Conservation (phyloP, 164 flowering plant genomes). For the Liquidambar formosana region DNA sequence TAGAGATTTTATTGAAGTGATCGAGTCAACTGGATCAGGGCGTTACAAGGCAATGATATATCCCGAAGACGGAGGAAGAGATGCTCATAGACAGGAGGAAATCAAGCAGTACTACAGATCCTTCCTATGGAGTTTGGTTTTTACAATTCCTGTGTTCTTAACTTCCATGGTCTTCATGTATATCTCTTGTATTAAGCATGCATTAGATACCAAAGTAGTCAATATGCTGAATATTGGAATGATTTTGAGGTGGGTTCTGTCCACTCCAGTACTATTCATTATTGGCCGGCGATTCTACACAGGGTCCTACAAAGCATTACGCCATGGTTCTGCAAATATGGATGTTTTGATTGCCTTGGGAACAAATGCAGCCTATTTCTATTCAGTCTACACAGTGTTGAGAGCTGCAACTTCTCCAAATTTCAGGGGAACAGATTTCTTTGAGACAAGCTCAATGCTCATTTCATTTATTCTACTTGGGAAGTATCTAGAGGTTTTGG, state of each 20-base stretch:
- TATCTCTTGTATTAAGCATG: slow-evolving; percentile 54
- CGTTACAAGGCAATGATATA: slow-evolving; percentile 55
- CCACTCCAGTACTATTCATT: slow-evolving; percentile 88
- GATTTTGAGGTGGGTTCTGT: slow-evolving; percentile 70
- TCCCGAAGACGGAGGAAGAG: slow-evolving; percentile 55
- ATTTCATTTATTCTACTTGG: slow-evolving; percentile 87
- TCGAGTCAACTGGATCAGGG: slow-evolving; percentile 59
- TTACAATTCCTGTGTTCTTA: slow-evolving; percentile 76
- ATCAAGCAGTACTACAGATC: slow-evolving; percentile 51
- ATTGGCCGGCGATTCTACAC: slow-evolving; percentile 81
- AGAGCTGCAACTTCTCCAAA: slow-evolving; percentile 59
- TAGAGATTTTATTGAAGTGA: slow-evolving; percentile 60
- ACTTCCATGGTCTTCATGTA: slow-evolving; percentile 86
- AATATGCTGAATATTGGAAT: slow-evolving; percentile 76
- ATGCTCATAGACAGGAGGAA: slow-evolving; percentile 49
- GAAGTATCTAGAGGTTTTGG: slow-evolving; percentile 80
- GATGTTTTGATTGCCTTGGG: slow-evolving; percentile 92
- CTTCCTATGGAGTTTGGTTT: slow-evolving; percentile 80
- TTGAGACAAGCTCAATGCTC: slow-evolving; percentile 95
- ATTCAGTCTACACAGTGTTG: slow-evolving; percentile 71
- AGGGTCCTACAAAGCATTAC: slow-evolving; percentile 76
- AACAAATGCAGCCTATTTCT: slow-evolving; percentile 91
- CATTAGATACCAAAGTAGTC: slow-evolving; percentile 55
- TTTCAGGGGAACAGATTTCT: slow-evolving; percentile 73
- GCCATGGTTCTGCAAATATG: slow-evolving; percentile 87